Evolutionary conservation across 2,329 filamentous ascomycete genomes (phyloP).

Genomic region (Didymella glomerata): DNA sequence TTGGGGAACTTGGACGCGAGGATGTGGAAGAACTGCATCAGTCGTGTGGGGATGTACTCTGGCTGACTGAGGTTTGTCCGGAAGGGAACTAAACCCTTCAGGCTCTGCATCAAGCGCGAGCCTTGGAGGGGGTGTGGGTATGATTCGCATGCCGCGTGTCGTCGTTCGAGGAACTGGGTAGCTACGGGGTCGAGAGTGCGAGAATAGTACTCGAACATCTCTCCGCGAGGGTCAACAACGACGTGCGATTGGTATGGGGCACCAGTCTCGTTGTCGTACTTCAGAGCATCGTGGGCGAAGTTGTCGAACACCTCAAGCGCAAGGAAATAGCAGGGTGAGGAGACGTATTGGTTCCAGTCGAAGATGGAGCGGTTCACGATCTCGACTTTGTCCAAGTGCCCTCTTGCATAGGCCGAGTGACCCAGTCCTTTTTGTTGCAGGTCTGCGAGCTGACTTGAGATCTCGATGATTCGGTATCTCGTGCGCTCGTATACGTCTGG

Average conservation of each 20-base stretch:
- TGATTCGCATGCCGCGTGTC: slow-evolving; percentile 73
- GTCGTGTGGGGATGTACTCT: slow-evolving; percentile 91
- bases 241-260: slow-evolving; percentile 87
- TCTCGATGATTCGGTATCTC: slow-evolving; percentile 95
- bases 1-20: slow-evolving; percentile 87
- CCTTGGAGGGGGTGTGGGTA: slow-evolving; percentile 69
- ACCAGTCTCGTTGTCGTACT: slow-evolving; percentile 85
- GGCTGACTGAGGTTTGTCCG: slow-evolving; percentile 78
- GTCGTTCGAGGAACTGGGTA: slow-evolving; percentile 81
- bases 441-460: slow-evolving; percentile 80
- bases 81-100: slow-evolving; percentile 73
- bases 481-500: slow-evolving; percentile 94
- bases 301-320: slow-evolving; percentile 99
- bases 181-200: slow-evolving; percentile 82
- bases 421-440: slow-evolving; percentile 78
- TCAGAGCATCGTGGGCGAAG: slow-evolving; percentile 92
- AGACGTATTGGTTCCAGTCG: slow-evolving; percentile 88
- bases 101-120: slow-evolving; percentile 64
- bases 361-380: slow-evolving; percentile 97
- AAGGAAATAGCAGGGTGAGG: slow-evolving; percentile 94
- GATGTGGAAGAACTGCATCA: slow-evolving; percentile 97
- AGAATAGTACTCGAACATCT: slow-evolving; percentile 95
- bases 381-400: slow-evolving; percentile 85
- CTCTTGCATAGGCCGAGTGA: slow-evolving; percentile 71
- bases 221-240: slow-evolving; percentile 81